Conservation (phyloP, 345 rosid species). For the Mallotus nudiflorus region DNA sequence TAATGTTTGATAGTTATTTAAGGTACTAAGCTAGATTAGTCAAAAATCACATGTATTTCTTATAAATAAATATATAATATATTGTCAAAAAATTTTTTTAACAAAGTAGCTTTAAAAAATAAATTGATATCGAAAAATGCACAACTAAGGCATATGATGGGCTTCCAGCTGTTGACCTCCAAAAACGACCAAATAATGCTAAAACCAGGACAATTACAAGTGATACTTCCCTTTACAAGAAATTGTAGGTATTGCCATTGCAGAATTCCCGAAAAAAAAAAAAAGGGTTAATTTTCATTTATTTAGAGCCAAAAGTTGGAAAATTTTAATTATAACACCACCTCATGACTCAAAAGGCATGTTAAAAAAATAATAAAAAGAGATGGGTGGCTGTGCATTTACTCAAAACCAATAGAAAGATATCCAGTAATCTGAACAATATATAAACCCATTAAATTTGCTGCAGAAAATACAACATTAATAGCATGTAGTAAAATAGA, state of each 20-base stretch:
- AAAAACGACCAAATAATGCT: neutral
- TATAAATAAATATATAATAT: neutral
- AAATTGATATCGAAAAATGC: neutral
- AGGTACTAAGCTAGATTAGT: neutral
- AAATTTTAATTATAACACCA: conserved; percentile 3
- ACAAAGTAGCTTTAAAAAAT: no score
- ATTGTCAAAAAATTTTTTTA: neutral
- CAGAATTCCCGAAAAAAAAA: neutral
- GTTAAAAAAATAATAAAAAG: no score
- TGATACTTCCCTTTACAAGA: neutral
- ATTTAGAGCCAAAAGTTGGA: neutral
- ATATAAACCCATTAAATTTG: conserved; percentile 16
- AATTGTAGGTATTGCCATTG: no score
- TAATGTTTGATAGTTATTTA: neutral
- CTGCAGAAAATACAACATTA: neutral
- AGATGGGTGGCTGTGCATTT: conserved; percentile 16
- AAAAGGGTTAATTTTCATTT: neutral
- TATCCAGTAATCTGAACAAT: conserved; percentile 14
- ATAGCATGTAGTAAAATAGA: neutral
- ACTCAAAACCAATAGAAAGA: conserved; percentile 15
- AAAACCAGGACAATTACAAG: neutral
- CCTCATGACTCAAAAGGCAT: neutral
- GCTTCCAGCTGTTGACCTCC: neutral
- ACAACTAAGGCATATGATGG: neutral
- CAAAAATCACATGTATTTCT: neutral